Evolutionary conservation across 495 filamentous ascomycete genomes (phyloP).

Genomic region (Hyaloscypha variabilis): DNA sequence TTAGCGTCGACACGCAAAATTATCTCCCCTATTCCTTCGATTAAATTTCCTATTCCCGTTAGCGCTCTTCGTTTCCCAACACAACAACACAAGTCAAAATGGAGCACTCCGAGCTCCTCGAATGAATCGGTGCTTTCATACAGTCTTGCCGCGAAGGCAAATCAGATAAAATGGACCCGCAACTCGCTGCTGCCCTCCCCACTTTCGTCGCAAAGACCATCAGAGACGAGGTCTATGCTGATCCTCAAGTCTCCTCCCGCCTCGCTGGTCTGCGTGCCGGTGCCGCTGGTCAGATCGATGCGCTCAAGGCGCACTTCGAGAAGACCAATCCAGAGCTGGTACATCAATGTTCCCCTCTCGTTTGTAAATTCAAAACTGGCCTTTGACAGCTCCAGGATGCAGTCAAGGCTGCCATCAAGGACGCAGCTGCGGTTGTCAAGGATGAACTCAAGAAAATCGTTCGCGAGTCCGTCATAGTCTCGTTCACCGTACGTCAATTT

Average conservation of each 20-base stretch:
- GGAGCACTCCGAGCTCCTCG: no score
- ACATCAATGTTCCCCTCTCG: background rate
- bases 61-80: background rate
- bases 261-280: background rate
- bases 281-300: background rate
- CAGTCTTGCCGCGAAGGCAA: no score
- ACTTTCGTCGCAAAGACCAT: background rate
- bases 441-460: background rate
- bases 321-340: background rate
- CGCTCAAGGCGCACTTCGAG: background rate
- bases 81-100: background rate
- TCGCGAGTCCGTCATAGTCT: background rate
- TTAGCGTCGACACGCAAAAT: background rate
- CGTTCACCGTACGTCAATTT: background rate
- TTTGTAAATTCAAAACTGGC: background rate
- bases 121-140: no score
- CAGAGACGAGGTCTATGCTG: background rate
- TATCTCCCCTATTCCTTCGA: background rate
- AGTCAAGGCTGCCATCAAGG: background rate
- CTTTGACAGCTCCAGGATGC: background rate
- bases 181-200: no score
- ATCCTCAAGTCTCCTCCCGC: background rate
- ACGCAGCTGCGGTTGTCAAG: background rate
- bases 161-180: no score
- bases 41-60: background rate